A percentile compares a stretch with the other conserved stretches of the same genome.
These are phyloP conservation scores for Biscogniauxia marginata DNA, from an alignment of 2,329 filamentous ascomycete species.

Conservation along the genomic window DNA sequence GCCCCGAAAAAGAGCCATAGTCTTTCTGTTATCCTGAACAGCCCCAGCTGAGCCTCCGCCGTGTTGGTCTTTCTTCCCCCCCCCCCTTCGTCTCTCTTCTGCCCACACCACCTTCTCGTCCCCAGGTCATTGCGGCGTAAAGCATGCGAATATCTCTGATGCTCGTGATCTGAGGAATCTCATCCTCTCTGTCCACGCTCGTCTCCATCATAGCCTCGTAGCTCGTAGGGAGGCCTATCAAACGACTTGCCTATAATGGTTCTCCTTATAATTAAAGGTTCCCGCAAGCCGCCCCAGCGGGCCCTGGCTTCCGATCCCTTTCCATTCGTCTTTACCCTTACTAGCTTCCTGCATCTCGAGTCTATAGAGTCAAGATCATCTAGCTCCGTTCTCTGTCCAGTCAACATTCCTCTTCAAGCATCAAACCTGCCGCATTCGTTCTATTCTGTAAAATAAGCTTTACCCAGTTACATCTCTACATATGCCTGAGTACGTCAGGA, in stretches of 20 bases:
- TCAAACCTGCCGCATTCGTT: constrained; percentile 5
- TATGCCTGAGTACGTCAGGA: constrained; percentile 22
- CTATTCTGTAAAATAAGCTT: constrained; percentile 15
- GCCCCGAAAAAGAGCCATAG: background rate
- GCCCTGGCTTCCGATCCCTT: constrained; percentile 1
- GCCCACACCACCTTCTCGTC: background rate
- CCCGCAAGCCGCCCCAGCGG: background rate
- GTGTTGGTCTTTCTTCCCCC: background rate
- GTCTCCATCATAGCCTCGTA: background rate
- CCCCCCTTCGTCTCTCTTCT: background rate
- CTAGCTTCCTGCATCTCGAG: constrained; percentile 26
- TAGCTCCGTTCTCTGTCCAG: constrained; percentile 12
- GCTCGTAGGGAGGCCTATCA: background rate
- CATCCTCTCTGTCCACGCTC: background rate
- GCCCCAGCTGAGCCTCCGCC: background rate
- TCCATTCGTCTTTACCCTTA: constrained; percentile 22
- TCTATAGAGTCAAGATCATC: constrained; percentile 14
- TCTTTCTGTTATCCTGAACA: background rate
- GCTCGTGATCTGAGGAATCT: background rate
- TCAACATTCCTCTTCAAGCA: constrained; percentile 13
- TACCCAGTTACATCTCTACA: constrained; percentile 10
- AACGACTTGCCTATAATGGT: background rate
- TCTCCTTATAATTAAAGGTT: background rate
- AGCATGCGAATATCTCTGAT: background rate
- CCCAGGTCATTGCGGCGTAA: background rate